Evolutionary conservation across 805 yeast genomes (phyloP).

Genomic region (Yarrowia sp.): DNA sequence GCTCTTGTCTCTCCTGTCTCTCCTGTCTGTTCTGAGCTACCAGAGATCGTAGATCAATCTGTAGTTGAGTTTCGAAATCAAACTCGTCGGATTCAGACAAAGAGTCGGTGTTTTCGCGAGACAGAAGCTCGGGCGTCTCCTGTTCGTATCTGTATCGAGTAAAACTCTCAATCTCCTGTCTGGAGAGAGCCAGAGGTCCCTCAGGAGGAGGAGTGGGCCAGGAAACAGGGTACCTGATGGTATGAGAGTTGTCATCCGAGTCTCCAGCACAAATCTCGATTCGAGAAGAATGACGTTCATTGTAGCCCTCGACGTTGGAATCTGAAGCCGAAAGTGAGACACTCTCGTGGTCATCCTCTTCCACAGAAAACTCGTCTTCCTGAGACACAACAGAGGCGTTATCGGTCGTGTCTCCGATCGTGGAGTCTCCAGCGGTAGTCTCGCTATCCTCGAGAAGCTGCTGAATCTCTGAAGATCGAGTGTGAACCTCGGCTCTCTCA

Average conservation of each 20-base stretch:
- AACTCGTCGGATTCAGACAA: constrained; percentile 27
- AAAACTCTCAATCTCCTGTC: constrained; percentile 15
- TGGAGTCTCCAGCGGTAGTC: constrained; percentile 6
- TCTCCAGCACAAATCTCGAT: constrained; percentile 15
- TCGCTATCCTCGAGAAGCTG: constrained; percentile 31
- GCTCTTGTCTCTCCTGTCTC: background rate
- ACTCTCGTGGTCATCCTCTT: constrained; percentile 4
- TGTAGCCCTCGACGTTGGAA: constrained; percentile 33
- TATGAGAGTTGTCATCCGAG: constrained; percentile 34
- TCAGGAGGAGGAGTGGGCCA: constrained; percentile 45
- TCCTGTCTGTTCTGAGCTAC: constrained; percentile 6
- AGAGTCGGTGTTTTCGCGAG: constrained; percentile 1
- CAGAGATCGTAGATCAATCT: constrained; percentile 7
- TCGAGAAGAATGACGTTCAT: constrained; percentile 11
- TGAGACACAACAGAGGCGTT: background rate
- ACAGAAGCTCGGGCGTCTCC: background rate
- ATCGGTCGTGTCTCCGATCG: constrained; percentile 11
- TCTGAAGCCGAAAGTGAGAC: constrained; percentile 23
- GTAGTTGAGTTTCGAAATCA: constrained; percentile 16
- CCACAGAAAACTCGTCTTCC: constrained; percentile 4
- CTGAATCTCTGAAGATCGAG: constrained; percentile 23
- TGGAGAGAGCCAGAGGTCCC: constrained; percentile 23
- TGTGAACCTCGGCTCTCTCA: background rate
- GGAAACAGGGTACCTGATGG: constrained; percentile 19
- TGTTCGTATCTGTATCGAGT: constrained; percentile 11